Base-by-base conservation (phyloP, 352 stramenopile genomes). In the Phytophthora uliginosa region DNA sequence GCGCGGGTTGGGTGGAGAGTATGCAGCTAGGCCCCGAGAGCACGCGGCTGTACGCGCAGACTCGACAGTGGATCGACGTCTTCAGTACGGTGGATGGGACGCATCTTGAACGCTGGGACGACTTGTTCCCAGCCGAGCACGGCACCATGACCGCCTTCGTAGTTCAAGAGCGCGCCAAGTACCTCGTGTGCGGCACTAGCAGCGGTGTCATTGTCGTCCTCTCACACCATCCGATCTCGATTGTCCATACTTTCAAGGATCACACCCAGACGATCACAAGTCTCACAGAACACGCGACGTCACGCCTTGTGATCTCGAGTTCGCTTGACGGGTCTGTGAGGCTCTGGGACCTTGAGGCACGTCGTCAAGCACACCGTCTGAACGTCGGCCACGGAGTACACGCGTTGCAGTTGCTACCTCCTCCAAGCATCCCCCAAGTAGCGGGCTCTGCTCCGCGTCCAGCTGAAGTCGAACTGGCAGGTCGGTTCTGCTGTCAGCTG, bases 191-290 rank as follows among this genome's bases (percentile, higher is more conserved):
- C 38, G 84, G 87, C 45, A 90, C 76, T 59, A 82, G 81, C 62
- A 82, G 81, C 38, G 87, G 87, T 10, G 77, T 51, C 51, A 85
- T 94, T 34, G 78, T 84, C 34, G 74, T 92, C 33, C 69, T 91
- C 20, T 91, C 87, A 26, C 72, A 85, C 31, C 74, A 89, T 31
- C 87, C 87, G 20, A 81, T 80, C 18, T 82, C 85, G 2, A 66
- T 89, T 22, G 74, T 93, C 18, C 82, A 90, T 54, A 47, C 87
- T 18, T 94, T 94, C 58, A 91, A 90, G 51, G 83, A 94, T 38
- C 87, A 94, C 64, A 92, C 85, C 2, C 77, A 83, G 53, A 66
- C 68, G 8, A 69, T 94, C 31, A 92, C 87, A 28, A 80, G 79
- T 15, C 63, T 94, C 4, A 79, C 72, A 0, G 76, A 92, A 22